Percentiles rank a stretch among this genome's conserved stretches.
Conservation (phyloP, 371 early-diverging fungal genomes). For the Rhizopus sp. region DNA sequence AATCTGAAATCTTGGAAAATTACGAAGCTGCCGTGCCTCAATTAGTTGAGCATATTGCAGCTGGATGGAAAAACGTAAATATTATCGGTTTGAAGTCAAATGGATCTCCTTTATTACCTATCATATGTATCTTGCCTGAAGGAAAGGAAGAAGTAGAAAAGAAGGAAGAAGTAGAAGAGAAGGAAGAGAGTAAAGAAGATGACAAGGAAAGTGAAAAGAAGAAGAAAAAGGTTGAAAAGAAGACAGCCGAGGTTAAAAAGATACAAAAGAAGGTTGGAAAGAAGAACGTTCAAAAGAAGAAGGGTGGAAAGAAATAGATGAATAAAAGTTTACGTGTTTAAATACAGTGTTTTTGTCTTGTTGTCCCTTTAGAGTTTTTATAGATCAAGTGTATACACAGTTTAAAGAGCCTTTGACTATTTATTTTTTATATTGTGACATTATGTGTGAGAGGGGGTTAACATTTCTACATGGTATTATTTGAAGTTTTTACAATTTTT, state of each 20-base stretch:
- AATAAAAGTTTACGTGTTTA: no score
- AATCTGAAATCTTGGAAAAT: conserved; percentile 20
- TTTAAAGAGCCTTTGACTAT: no score
- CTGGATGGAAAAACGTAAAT: conserved; percentile 18
- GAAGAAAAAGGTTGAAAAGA: not conserved
- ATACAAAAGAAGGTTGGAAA: no score
- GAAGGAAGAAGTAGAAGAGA: not conserved
- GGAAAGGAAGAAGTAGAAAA: not conserved
- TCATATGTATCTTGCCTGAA: conserved; percentile 15
- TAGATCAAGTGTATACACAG: no score
- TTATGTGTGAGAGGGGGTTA: no score
- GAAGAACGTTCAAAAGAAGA: no score
- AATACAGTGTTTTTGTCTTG: no score
- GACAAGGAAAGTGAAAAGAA: not conserved
- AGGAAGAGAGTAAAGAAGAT: not conserved
- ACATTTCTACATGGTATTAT: not conserved
- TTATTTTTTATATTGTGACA: no score
- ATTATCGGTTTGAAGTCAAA: conserved; percentile 12
- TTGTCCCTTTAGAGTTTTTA: no score
- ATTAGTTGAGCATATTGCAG: conserved; percentile 15
- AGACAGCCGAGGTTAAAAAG: no score
- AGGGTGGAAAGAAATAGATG: no score
- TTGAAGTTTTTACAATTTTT: conserved; percentile 1
- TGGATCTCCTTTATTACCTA: conserved; percentile 19
- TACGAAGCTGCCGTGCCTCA: conserved; percentile 15